These are phyloP conservation scores for Tuber microsphaerosporum DNA, from an alignment of 495 filamentous ascomycete species.

Conservation along the genomic window DNA sequence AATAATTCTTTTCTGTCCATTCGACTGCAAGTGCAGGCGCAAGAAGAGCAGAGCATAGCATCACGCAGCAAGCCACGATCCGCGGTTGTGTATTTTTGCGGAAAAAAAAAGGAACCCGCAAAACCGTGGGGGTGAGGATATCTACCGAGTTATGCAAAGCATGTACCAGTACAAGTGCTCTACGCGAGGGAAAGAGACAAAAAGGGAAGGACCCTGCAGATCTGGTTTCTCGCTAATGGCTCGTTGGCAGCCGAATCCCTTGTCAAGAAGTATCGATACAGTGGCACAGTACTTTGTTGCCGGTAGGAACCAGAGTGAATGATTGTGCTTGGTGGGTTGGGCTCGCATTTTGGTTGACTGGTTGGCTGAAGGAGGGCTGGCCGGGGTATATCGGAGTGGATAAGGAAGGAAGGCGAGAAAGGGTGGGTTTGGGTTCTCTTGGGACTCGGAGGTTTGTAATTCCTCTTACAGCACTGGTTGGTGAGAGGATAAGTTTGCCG, in stretches of 20 bases:
- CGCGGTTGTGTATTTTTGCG: not conserved
- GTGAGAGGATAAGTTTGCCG: not conserved
- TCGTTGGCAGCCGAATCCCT: not conserved
- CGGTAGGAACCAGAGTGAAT: not conserved
- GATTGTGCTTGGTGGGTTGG: not conserved
- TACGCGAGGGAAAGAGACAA: not conserved
- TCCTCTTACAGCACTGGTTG: not conserved
- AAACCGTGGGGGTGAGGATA: not conserved
- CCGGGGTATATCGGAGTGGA: not conserved
- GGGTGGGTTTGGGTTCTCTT: not conserved
- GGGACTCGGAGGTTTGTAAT: not conserved
- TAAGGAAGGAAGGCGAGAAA: not conserved
- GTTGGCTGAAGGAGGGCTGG: not conserved
- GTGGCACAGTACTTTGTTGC: not conserved
- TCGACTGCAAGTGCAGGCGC: not conserved
- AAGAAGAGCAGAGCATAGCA: not conserved
- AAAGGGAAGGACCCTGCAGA: conserved; percentile 1
- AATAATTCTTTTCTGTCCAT: not conserved
- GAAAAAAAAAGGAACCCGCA: not conserved
- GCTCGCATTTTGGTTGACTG: not conserved
- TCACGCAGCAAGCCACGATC: not conserved
- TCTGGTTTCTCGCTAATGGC: not conserved
- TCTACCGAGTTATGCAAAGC: not conserved
- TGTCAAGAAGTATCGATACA: not conserved
- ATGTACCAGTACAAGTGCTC: not conserved